Evolutionary conservation across 202 grass and related monocot genomes (phyloP).

Genomic region (Digitaria exilis): DNA sequence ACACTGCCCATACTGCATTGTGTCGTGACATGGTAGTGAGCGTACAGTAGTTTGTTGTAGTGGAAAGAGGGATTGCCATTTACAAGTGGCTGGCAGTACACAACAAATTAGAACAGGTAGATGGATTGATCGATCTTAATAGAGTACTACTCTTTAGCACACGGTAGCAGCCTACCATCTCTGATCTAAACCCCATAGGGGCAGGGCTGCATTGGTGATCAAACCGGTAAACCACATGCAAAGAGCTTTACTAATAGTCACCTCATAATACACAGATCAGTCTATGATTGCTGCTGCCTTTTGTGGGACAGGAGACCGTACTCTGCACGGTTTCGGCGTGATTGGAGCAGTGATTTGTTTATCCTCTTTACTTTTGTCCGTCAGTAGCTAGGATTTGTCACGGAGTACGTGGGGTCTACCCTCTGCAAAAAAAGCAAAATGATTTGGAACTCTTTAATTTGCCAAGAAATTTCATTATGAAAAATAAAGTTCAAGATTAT

Average conservation of each 20-base stretch:
- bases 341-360: background rate
- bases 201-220: background rate
- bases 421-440: background rate
- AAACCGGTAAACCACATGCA: background rate
- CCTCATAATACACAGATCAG: background rate
- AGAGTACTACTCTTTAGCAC: background rate
- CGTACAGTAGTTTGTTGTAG: background rate
- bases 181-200: background rate
- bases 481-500: background rate
- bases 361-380: background rate
- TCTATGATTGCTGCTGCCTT: conserved; percentile 25
- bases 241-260: background rate
- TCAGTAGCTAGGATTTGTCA: background rate
- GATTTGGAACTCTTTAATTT: background rate
- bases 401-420: background rate
- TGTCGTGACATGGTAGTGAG: background rate
- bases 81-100: background rate
- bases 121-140: background rate
- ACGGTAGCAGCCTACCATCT: background rate
- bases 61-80: background rate
- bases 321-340: background rate
- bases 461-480: too few relatives aligned
- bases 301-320: conserved; percentile 8
- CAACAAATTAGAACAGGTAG: background rate
- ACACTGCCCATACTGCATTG: background rate